These are phyloP conservation scores for Auricularia auricula-judae DNA, from an alignment of 768 basidiomycete species.

Conservation along the genomic window DNA sequence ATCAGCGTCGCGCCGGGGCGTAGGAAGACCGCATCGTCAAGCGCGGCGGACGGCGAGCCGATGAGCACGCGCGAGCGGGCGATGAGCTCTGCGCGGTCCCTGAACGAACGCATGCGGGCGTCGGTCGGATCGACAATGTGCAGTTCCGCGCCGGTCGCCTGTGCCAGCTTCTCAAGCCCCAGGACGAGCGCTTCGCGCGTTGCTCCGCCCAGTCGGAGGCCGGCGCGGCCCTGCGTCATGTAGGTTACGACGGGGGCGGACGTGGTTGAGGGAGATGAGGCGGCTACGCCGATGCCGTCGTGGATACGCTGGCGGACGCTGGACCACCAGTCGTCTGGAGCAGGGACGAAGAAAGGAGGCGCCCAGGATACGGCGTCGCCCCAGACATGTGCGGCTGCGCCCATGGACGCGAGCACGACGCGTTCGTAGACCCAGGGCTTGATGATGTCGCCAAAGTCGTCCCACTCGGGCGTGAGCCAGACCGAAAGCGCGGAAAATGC, in stretches of 20 bases:
- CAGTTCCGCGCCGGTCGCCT: slow-evolving; percentile 42
- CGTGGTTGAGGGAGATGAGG: slow-evolving; percentile 14
- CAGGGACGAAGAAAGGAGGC: slow-evolving; percentile 32
- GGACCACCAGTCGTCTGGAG: slow-evolving; percentile 55
- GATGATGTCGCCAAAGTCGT: slow-evolving; percentile 56
- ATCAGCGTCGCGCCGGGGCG: slow-evolving; percentile 49
- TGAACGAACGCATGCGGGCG: not conserved
- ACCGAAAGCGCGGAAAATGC: slow-evolving; percentile 62
- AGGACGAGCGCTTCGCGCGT: slow-evolving; percentile 53
- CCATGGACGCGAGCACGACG: slow-evolving; percentile 42
- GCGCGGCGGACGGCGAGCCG: slow-evolving; percentile 46
- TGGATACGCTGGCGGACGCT: slow-evolving; percentile 27
- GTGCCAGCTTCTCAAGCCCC: slow-evolving; percentile 42
- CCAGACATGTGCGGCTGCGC: not conserved
- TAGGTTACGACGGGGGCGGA: slow-evolving; percentile 47
- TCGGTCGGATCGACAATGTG: slow-evolving; percentile 27
- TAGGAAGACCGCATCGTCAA: slow-evolving; percentile 65
- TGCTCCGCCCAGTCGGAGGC: slow-evolving; percentile 37
- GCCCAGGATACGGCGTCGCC: slow-evolving; percentile 27
- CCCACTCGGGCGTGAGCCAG: slow-evolving; percentile 66
- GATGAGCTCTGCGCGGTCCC: not conserved
- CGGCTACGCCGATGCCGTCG: slow-evolving; percentile 21
- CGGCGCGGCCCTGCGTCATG: slow-evolving; percentile 46
- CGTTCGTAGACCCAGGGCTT: slow-evolving; percentile 68
- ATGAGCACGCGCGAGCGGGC: slow-evolving; percentile 37